Evolutionary conservation across 768 basidiomycete species (phyloP).

Genomic region (Suillus ampliporus): DNA sequence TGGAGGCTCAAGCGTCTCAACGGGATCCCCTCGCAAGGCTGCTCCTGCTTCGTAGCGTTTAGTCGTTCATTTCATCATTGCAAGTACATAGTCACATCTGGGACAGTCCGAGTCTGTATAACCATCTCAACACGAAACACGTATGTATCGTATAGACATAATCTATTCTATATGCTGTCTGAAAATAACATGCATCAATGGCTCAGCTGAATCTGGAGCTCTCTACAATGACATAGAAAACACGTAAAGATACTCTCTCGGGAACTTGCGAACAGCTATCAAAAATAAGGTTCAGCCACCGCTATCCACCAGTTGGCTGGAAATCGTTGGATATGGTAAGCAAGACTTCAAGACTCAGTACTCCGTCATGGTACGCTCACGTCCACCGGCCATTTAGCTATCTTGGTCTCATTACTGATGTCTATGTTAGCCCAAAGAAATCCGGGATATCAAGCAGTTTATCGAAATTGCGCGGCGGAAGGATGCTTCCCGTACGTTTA

Average conservation of each 20-base stretch:
- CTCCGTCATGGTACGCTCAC: slow-evolving; percentile 33
- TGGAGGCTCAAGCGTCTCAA: slow-evolving; percentile 22
- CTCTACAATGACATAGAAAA: no score
- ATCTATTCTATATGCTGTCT: not conserved
- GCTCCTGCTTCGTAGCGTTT: slow-evolving; percentile 28
- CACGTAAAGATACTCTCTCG: slow-evolving; percentile 17
- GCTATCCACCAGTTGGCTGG: not conserved
- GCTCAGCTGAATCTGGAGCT: slow-evolving; percentile 7
- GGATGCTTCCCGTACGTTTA: slow-evolving; percentile 89
- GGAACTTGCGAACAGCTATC: slow-evolving; percentile 33
- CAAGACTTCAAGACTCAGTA: slow-evolving; percentile 20
- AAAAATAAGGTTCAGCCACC: slow-evolving; percentile 42
- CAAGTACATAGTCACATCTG: not conserved
- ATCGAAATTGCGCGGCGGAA: slow-evolving; percentile 96
- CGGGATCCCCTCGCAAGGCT: slow-evolving; percentile 34
- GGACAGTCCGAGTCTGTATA: slow-evolving; percentile 3
- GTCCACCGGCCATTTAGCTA: not conserved
- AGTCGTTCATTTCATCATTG: not conserved
- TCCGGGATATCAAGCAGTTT: slow-evolving; percentile 98
- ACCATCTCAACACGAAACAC: not conserved
- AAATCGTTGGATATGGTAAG: slow-evolving; percentile 5
- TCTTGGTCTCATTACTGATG: slow-evolving; percentile 11
- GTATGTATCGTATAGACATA: slow-evolving; percentile 3
- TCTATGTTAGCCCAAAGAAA: slow-evolving; percentile 84
- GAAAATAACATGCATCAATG: not conserved